These are phyloP conservation scores for Stenocarpella maydis DNA, from an alignment of 2,329 filamentous ascomycete species.

Conservation along the genomic window DNA sequence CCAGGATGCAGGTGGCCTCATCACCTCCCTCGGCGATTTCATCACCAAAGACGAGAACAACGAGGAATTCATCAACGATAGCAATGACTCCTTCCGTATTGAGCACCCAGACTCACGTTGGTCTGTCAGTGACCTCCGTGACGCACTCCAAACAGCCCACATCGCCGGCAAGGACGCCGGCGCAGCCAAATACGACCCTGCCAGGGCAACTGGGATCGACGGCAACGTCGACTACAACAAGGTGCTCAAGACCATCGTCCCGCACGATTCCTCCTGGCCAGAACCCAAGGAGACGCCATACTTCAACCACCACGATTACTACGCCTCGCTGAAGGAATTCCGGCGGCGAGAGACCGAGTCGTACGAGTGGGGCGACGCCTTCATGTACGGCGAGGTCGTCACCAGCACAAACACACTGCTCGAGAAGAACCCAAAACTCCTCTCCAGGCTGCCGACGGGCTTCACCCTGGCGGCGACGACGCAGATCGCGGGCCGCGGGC, in stretches of 20 bases:
- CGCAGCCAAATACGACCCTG: conserved; percentile 30
- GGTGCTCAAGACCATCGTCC: conserved; percentile 75
- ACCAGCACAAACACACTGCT: conserved; percentile 94
- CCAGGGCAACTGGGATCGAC: conserved; percentile 49
- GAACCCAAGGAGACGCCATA: conserved; percentile 78
- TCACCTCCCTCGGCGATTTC: conserved; percentile 72
- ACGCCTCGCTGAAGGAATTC: conserved; percentile 73
- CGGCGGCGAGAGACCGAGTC: conserved; percentile 64
- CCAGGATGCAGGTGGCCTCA: conserved; percentile 71
- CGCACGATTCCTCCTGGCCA: conserved; percentile 75
- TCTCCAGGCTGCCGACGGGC: conserved; percentile 81
- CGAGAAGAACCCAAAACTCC: conserved; percentile 87
- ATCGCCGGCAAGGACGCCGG: conserved; percentile 34
- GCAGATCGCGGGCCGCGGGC: conserved; percentile 86
- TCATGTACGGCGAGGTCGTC: conserved; percentile 91
- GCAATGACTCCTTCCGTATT: conserved; percentile 84
- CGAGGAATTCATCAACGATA: conserved; percentile 78
- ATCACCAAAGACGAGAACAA: conserved; percentile 68
- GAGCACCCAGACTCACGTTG: conserved; percentile 71
- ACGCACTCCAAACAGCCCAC: conserved; percentile 55
- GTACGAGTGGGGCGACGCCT: conserved; percentile 74
- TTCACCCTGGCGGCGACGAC: conserved; percentile 88
- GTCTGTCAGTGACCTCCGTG: conserved; percentile 62
- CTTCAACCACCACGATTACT: conserved; percentile 87
- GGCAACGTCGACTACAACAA: conserved; percentile 78